Evolutionary conservation across 257 asterid genomes (phyloP), one percentile per base, ranked within the genome.

Genomic region (Solanum pinnatisectum): DNA sequence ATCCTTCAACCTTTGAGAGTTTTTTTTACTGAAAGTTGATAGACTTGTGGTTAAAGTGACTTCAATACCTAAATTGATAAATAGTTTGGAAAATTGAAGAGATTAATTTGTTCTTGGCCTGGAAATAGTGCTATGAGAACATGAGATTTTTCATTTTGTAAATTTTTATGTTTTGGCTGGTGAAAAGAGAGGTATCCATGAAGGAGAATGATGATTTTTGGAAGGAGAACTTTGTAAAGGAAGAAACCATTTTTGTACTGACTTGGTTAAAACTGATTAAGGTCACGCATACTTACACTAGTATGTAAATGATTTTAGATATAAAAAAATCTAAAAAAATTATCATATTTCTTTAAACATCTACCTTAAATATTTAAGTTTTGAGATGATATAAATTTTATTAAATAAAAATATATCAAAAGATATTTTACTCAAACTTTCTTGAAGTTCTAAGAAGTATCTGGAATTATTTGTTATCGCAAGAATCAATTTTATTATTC

Each of bases 61-160:
- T 10, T 90, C 10, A 1, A 85, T 44, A 6, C 88, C 89, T 37
- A 67, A 10, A 10, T 37, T 56, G 25, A 88, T 27, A 4, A 90
- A 71, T 49, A 35, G 67, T n/a, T 88, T 83, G 5, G 90, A 82
- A 5, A 90, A 68, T 15, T 46, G 90, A 40, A 90, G 85, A 25
- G 89, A 56, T 90, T 90, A 84, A 90, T 88, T 33, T 90, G 88
- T 35, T 78, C 90, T 83, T 90, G 90, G 4, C 72, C 88, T 1
- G 88, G 84, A 20, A 88, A 88, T 52, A 89, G 73, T 56, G 44
- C 90, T 1, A 90, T 32, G 14, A 90, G 84, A 60, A 90, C 63
- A 73, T 90, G 90, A 59, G 59, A 63, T n/a, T 33, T 20, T 20
- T 30, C 4, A 2, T 49, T 49, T 49, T 49, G 1, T 49, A 5